Conservation (phyloP, 805 yeast species). For the Vanderwaltozyma yarrowii region DNA sequence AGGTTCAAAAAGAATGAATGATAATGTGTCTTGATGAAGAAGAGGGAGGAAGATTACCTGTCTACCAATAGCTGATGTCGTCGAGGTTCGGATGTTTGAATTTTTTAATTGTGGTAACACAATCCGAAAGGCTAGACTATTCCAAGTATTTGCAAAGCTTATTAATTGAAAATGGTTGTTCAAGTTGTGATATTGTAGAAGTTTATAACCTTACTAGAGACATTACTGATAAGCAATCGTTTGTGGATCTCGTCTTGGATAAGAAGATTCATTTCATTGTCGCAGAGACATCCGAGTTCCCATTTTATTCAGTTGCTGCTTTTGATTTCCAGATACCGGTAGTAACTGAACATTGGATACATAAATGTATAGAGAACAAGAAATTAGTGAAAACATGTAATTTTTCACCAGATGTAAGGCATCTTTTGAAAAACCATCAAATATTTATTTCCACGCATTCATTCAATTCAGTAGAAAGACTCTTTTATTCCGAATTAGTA, state of each 20-base stretch:
- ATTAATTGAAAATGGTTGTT: neutral
- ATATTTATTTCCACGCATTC: constrained; percentile 51
- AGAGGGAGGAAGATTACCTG: too few species aligned
- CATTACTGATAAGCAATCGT: neutral
- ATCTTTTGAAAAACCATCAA: constrained; percentile 51
- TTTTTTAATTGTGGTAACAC: neutral
- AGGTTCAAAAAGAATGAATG: too few species aligned
- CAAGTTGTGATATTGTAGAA: neutral
- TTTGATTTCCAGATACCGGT: constrained; percentile 26
- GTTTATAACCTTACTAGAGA: neutral
- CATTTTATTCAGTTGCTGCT: constrained; percentile 21
- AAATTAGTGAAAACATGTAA: constrained; percentile 18
- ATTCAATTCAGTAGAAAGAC: constrained; percentile 51
- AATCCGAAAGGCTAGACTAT: neutral
- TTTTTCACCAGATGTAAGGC: constrained; percentile 63
- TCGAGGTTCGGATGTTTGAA: neutral
- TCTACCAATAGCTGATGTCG: too few species aligned
- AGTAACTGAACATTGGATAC: constrained; percentile 21
- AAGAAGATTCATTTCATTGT: constrained; percentile 16
- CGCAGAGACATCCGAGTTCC: constrained; percentile 12
- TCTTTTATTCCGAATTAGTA: constrained; percentile 48
- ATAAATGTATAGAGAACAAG: constrained; percentile 13
- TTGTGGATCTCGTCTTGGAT: neutral
- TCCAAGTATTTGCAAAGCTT: neutral
- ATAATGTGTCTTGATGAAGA: too few species aligned